A percentile compares a stretch with the other conserved stretches of the same genome.
These are phyloP conservation scores for Talaromyces sp. DNA, from an alignment of 2,329 filamentous ascomycete genomes.

Conservation along the genomic window DNA sequence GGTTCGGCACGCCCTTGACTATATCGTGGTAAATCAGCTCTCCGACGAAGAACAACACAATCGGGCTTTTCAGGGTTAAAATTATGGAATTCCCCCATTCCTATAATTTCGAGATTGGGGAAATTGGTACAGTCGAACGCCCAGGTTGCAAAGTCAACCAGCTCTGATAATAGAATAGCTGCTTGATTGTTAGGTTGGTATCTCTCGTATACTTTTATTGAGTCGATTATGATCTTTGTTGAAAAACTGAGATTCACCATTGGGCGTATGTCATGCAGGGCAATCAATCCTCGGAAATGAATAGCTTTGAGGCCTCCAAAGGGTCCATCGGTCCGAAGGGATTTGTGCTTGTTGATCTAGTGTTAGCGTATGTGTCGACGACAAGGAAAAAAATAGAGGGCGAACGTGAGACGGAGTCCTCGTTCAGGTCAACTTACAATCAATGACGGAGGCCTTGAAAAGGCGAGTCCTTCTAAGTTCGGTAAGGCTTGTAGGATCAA, in stretches of 20 bases:
- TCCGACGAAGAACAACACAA: background rate
- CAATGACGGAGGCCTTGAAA: background rate
- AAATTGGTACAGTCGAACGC: background rate
- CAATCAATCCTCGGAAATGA: background rate
- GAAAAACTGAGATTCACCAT: background rate
- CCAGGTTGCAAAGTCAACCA: slow-evolving; percentile 2
- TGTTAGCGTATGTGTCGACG: background rate
- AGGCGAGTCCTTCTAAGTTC: background rate
- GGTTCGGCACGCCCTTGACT: background rate
- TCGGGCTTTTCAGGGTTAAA: no score
- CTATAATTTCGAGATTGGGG: background rate
- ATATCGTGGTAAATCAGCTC: background rate
- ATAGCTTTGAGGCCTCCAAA: background rate
- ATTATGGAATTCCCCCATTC: background rate
- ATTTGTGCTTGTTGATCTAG: background rate
- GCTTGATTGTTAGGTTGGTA: background rate
- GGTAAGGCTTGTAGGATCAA: background rate
- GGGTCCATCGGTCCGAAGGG: background rate
- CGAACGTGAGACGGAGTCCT: background rate
- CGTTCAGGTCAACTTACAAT: background rate
- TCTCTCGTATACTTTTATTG: background rate
- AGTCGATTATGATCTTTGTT: background rate
- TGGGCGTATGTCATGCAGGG: background rate
- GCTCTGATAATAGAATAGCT: background rate
- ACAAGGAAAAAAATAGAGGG: background rate